Base-by-base conservation (phyloP, 805 yeast species). In the Metschnikowia picachoensis region DNA sequence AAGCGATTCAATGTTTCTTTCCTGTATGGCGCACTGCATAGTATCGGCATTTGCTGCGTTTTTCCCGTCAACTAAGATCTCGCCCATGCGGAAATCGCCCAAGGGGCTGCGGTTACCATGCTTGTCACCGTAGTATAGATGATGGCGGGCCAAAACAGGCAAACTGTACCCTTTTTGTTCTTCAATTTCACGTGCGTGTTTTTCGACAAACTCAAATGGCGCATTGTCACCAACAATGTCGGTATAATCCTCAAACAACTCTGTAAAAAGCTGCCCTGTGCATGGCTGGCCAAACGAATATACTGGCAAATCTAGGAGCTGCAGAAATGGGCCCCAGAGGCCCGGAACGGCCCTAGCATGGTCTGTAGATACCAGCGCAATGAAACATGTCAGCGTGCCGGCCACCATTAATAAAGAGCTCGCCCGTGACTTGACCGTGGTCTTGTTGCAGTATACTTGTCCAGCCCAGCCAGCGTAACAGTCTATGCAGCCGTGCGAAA, bases 281-380 rank as follows among this genome's bases (percentile, higher is more conserved):
- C 82, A 78, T 4, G 84, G 77, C 46, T 76, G 77, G 0, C 87
- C 87, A 41, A 77, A 79, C 50, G 79, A 79, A 40, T 73, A 80
- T 2, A 79, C 66, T 14, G 51, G 43, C 17, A 58, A 55, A 13
- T 47, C 44, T 2, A 71, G 44, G 5, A 76, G 58, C 33, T 70
- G 64, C 2, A 63, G 52, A 53, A 75, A 80, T 0, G 85, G 86
- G 0, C 87, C 85, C 87, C 87, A 81, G 4, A 79, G 61, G 0
- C 85, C 85, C 0, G 69, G 64, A 1, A 68, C 52, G 2, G 56
- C 48, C 8, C 20, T 15, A 0, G 47, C 51, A 25, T 66, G 61
- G 0, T 68, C 65, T 16, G 56, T 49, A 11, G 65, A 53, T 8
- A 36, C 45, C 5, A 48, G 43, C 5, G 50, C 56, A 12, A 79